A percentile compares a stretch with the other conserved stretches of the same genome.
phyloP scores from a whole-genome alignment of 2,329 filamentous ascomycete species.

The Chrysoporthe cubensis region DNA sequence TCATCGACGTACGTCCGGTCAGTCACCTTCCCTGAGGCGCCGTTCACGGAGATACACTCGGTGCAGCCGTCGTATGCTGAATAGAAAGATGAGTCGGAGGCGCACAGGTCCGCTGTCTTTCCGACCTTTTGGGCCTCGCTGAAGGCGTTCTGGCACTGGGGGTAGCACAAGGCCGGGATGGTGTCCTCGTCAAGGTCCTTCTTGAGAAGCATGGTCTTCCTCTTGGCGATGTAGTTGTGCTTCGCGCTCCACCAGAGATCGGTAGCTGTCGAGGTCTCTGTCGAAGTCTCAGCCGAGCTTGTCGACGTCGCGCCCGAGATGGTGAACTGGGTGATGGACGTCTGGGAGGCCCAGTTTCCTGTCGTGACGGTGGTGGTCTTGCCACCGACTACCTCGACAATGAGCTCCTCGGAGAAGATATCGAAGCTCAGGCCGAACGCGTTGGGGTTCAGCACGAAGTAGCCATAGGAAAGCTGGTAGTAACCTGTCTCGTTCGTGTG shows the following conservation, averaged over 20 bases:
- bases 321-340: slow-evolving; percentile 48
- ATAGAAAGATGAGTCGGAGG: slow-evolving; percentile 45
- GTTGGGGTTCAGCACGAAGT: slow-evolving; percentile 67
- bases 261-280: slow-evolving; percentile 21
- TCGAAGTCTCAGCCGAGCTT: slow-evolving; percentile 24
- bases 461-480: slow-evolving; percentile 57
- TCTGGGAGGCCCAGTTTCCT: slow-evolving; percentile 59
- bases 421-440: slow-evolving; percentile 66
- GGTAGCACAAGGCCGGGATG: slow-evolving; percentile 55
- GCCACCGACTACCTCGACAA: slow-evolving; percentile 42
- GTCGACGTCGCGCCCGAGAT: slow-evolving; percentile 23
- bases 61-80: slow-evolving; percentile 43
- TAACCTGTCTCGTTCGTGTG: slow-evolving; percentile 49
- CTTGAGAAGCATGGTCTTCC: slow-evolving; percentile 35
- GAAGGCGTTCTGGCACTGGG: slow-evolving; percentile 54
- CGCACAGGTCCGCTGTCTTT: slow-evolving; percentile 53
- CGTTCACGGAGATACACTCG: slow-evolving; percentile 44
- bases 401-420: slow-evolving; percentile 57
- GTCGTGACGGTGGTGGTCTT: slow-evolving; percentile 52
- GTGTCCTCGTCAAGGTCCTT: slow-evolving; percentile 41
- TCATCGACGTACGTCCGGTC: slow-evolving; percentile 41
- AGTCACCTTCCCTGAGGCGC: slow-evolving; percentile 34
- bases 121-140: slow-evolving; percentile 52
- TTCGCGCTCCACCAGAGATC: slow-evolving; percentile 29
- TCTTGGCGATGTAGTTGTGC: slow-evolving; percentile 22